Evolutionary conservation across 306 rosid species (phyloP).

Genomic region (Lablab purpureus): DNA sequence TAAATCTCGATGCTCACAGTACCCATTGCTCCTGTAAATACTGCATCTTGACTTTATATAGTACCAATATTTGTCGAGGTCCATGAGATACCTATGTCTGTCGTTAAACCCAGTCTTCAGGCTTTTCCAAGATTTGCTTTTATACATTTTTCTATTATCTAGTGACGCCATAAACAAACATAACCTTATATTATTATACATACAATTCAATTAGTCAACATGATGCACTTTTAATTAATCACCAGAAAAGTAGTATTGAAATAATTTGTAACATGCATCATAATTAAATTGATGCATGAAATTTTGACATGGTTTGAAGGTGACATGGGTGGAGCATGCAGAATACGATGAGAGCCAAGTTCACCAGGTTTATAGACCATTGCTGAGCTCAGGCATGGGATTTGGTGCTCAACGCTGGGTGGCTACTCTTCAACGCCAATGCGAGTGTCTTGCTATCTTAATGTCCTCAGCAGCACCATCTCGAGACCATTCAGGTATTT

Average conservation of each 20-base stretch:
- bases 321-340: conserved; percentile 97
- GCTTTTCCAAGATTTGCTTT: conserved; percentile 32
- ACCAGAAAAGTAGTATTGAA: too few species aligned
- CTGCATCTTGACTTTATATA: conserved; percentile 42
- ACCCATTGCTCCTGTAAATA: conserved; percentile 48
- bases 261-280: neutral
- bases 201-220: neutral
- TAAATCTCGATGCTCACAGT: conserved; percentile 66
- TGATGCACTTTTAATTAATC: neutral
- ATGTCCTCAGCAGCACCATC: conserved; percentile 74
- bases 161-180: neutral
- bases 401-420: conserved; percentile 94
- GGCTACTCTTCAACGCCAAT: conserved; percentile 89
- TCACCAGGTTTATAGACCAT: conserved; percentile 78
- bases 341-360: conserved; percentile 87
- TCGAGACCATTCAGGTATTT: conserved; percentile 72
- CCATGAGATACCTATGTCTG: conserved; percentile 52
- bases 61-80: conserved; percentile 44
- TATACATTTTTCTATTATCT: neutral
- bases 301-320: conserved; percentile 55
- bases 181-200: neutral
- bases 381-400: conserved; percentile 88
- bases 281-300: too few species aligned
- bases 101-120: conserved; percentile 21
- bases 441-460: conserved; percentile 88